phyloP scores from a whole-genome alignment of 164 flowering plant genomes.

The Stephania cephalantha region DNA sequence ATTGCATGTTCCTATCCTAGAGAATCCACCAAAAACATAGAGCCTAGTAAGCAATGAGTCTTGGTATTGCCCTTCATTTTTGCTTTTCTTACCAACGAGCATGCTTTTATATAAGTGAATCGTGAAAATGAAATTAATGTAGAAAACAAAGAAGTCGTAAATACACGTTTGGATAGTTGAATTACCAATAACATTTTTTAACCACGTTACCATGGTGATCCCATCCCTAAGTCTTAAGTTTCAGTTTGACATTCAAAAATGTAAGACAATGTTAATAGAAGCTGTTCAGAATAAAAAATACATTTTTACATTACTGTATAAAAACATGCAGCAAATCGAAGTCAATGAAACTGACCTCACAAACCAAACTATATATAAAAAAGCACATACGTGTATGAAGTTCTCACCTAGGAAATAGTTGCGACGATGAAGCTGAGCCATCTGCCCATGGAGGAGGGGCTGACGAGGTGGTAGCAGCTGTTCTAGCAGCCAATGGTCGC shows the following conservation, averaged over 20 bases:
- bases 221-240: neutral
- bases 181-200: neutral
- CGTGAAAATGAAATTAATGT: too few relatives aligned
- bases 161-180: neutral
- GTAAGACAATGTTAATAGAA: neutral
- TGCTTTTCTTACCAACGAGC: too few relatives aligned
- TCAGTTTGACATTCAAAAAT: neutral
- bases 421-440: slow-evolving; percentile 56
- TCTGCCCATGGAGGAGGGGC: slow-evolving; percentile 87
- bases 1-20: neutral
- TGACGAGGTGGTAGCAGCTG: slow-evolving; percentile 42
- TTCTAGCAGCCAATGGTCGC: slow-evolving; percentile 71
- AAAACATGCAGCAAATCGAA: neutral
- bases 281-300: neutral
- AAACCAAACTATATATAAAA: neutral
- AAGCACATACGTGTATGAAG: neutral
- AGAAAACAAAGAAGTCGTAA: neutral
- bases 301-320: neutral
- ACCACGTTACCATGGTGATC: neutral
- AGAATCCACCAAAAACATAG: neutral
- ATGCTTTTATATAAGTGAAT: too few relatives aligned
- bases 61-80: neutral
- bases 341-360: neutral
- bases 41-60: neutral
- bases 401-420: slow-evolving; percentile 50